Base-by-base conservation (phyloP, 306 rosid species). In the Crotalaria pallida region DNA sequence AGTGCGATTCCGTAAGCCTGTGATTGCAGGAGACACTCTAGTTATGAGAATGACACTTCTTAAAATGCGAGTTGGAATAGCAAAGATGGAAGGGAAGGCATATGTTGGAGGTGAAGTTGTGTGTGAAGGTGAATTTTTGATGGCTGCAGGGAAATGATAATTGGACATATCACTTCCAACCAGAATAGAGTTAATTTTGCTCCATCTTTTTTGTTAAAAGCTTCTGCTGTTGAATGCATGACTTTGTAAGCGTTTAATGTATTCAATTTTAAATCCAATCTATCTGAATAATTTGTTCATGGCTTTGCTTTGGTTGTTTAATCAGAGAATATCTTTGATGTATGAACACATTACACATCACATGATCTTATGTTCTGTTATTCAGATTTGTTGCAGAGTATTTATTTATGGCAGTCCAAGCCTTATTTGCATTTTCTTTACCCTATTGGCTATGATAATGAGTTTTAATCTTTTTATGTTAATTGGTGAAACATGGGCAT, bases 1-100 rank as follows among this genome's bases (percentile, higher is more conserved):
- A 88, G 96, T 88, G 63, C 79, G 97, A 71, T 93, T 93, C 66
- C 84, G 98, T 31, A 93, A 88, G 76, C 97, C 96, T 0, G 97
- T 90, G 80, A 72, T 90, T 63, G 97, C 98, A 2, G 98, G 96
- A 33, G 98, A 93, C 83, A 90, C 98, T 34, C 73, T 93, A 76
- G 90, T 93, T 23, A 93, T 93, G 94, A 86, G 96, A 79, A 93
- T 90, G 98, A 90, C 91, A 33, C 96, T 92, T 9, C 40, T 55
- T 3, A 92, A 92, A 88, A 80, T 88, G 69, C 84, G 93, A 68
- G 86, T 90, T 80, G 98, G 96, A 41, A 82, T 90, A 49, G 98
- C 96, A 24, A 92, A 92, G 88, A 88, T 90, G 96, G 96, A 88
- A 67, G 98, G 96, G 29, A 92, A 90, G 85, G 93, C 98, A 41